Evolutionary conservation across 768 basidiomycete species (phyloP).

Genomic region (Leccinum ochraceum): DNA sequence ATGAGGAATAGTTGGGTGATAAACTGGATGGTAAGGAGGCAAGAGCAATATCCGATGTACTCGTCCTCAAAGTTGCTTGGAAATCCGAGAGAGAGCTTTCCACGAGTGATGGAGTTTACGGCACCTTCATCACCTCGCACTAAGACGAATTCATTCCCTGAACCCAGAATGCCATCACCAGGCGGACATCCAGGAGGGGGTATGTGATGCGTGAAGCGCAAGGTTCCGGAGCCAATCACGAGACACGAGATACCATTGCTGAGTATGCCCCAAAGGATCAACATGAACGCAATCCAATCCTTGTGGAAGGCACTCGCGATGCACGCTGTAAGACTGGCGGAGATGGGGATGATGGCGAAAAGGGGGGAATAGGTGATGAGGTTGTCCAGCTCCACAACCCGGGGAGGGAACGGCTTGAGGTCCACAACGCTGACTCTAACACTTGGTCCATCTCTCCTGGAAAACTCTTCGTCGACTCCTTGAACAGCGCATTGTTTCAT

Average conservation of each 20-base stretch:
- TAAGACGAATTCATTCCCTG: neutral
- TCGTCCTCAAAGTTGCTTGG: neutral
- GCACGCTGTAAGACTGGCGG: constrained; percentile 18
- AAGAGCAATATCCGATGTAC: neutral
- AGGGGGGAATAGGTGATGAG: neutral
- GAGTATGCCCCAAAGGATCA: constrained; percentile 28
- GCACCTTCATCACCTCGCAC: neutral
- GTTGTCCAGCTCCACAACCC: neutral
- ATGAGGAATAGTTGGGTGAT: neutral
- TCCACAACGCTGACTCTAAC: constrained; percentile 1
- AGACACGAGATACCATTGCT: constrained; percentile 25
- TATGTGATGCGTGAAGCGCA: constrained; percentile 11
- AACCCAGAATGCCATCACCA: constrained; percentile 21
- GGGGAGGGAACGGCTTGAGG: neutral
- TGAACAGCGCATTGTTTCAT: constrained; percentile 2
- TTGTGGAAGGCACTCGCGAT: constrained; percentile 15
- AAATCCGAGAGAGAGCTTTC: neutral
- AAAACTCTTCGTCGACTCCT: neutral
- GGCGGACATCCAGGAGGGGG: constrained; percentile 13
- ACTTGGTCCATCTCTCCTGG: neutral
- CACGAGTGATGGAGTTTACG: no score
- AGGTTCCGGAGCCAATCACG: constrained; percentile 18
- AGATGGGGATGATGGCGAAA: constrained; percentile 17
- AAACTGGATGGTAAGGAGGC: neutral
- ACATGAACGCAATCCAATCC: constrained; percentile 27